Evolutionary conservation across 2,329 filamentous ascomycete genomes (phyloP), one percentile per base, ranked within the genome.

Genomic region (Paramyrothecium sp.): DNA sequence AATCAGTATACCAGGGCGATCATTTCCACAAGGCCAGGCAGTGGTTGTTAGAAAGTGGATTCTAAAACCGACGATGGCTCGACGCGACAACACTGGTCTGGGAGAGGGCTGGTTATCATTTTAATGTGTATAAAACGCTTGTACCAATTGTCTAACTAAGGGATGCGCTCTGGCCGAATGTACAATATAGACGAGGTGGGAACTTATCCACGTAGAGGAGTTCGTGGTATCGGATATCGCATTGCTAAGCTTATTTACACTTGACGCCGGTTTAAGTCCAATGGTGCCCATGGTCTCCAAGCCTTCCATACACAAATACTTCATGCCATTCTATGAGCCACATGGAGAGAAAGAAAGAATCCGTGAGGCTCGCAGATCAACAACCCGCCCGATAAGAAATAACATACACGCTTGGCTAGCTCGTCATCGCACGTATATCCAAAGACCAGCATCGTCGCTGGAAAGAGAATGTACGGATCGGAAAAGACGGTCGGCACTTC

Each of bases 11-110:
- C 2, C 33, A 76, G 75, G 75, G 75, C 26, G 63, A 75, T 47
- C 57, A 68, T 56, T 70, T 68, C 54, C 63, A 68, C 16, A 63
- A 68, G 38, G 55, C 64, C 3, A 63, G 65, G 54, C 58, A 69
- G 21, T 77, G 73, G 70, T 59, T 76, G 21, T 53, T 74, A 20
- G 61, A 67, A 12, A 63, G 63, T 17, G 74, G 74, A 1, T 77
- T 76, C 53, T 77, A 68, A 64, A 55, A 7, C n/a, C 12, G 30
- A 10, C 26, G 26, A 30, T n/a, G n/a, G n/a, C n/a, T n/a, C 26
- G 26, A 30, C 5, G 26, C 26, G 10, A 30, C n/a, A n/a, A n/a
- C n/a, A n/a, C n/a, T 30, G 26, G 26, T 10, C 10, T 10, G 10
- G 26, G 26, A 30, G 26, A 30, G 10, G 26, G 26, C 26, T 30